Base-by-base conservation (phyloP, 768 basidiomycete genomes). In the Amanita muscaria region DNA sequence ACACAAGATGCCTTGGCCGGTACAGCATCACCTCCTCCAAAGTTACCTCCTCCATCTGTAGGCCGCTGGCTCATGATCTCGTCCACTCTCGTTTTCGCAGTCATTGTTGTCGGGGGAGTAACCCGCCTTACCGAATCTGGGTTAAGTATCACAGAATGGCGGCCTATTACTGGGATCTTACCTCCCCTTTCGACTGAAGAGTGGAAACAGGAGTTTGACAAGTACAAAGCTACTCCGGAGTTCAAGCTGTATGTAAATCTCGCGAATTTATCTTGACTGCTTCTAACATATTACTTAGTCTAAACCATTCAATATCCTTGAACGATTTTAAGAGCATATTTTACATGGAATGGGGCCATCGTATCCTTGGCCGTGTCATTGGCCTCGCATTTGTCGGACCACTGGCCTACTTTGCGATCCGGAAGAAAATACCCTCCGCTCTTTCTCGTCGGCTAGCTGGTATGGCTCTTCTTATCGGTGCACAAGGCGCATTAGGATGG, bases 331-430 rank as follows among this genome's bases (percentile, higher is more conserved):
- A 99, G 63, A 75, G 76, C 49, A 98, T 99, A 48, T 99, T 92
- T 64, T 86, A 84, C 66, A 93, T 92, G 94, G 96, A 99, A 73
- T 99, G 92, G 90, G 77, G 79, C 4, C 96, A 99, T 64, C 87
- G 96, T 33, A 66, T 94, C 42, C 79, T 97, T 41, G 96, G 96
- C 7, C 88, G 96, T 46, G 59, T 91, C 51, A 80, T 90, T 51
- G 88, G 87, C 31, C 49, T 87, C 41, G 76, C 77, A 32, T 97
- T 98, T 64, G 76, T 97, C 56, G 69, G 80, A 23, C 92, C 93
- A 12, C 69, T 91, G 31, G 67, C 75, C 25, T 96, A 93, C 69
- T 96, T 92, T 59, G 69, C 80, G 32, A 44, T 76, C 31, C 75
- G 79, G 31, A 81, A 79, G 49, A 76, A 78, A 49, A 80, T 98